A percentile compares a stretch with the other conserved stretches of the same genome.
Conservation (phyloP, 177 flowering plant species). For the Vitis hybrid region DNA sequence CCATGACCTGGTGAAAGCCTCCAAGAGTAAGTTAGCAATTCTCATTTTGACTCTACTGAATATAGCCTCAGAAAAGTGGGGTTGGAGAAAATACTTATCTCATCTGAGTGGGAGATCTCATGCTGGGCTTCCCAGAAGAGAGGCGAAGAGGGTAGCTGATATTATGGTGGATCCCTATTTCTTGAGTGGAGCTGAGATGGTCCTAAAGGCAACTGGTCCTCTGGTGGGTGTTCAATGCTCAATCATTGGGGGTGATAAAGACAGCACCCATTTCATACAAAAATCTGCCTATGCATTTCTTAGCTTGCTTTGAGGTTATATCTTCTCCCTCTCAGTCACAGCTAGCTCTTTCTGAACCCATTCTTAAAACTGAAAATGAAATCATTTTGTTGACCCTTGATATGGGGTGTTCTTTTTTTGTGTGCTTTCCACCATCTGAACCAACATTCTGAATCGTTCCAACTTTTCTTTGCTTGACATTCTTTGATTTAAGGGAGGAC, state of each 20-base stretch:
- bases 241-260: constrained; percentile 28
- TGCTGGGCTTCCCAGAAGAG: constrained; percentile 31
- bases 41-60: constrained; percentile 51
- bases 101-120: constrained; percentile 45
- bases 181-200: constrained; percentile 46
- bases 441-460: background rate
- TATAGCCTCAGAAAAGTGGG: constrained; percentile 34
- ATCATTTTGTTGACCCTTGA: background rate
- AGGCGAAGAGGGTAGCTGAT: constrained; percentile 40
- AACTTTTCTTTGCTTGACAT: constrained; percentile 10
- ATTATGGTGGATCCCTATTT: constrained; percentile 41
- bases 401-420: background rate
- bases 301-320: constrained; percentile 16
- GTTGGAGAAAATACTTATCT: constrained; percentile 39
- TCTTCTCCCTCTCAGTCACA: constrained; percentile 12
- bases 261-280: constrained; percentile 52
- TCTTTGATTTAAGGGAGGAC: constrained; percentile 1
- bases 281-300: constrained; percentile 51
- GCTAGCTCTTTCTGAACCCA: background rate
- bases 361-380: background rate
- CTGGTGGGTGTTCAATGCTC: constrained; percentile 38
- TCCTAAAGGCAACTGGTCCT: constrained; percentile 48
- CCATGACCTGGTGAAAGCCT: constrained; percentile 35
- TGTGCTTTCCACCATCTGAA: background rate
- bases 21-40: constrained; percentile 28